phyloP scores from a whole-genome alignment of 2,329 filamentous ascomycete species.

The Aspergillus calidoustus region DNA sequence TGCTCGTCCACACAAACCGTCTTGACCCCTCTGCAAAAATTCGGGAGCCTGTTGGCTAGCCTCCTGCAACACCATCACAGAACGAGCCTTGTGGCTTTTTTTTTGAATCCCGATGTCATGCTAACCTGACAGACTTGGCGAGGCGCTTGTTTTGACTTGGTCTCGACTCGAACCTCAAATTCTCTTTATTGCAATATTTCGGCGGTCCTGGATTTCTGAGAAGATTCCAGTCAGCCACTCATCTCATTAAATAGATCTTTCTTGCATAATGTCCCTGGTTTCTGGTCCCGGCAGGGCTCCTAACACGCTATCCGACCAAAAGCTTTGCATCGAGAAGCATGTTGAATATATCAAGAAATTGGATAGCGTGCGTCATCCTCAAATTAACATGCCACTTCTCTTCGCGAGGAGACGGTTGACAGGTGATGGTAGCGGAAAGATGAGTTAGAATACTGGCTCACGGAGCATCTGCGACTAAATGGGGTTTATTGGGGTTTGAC shows the following conservation, averaged over 20 bases:
- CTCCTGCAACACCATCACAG: conserved; percentile 2
- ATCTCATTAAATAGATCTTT: conserved; percentile 6
- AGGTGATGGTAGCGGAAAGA: conserved; percentile 71
- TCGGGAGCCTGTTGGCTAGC: neutral
- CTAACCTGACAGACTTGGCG: conserved; percentile 8
- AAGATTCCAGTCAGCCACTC: conserved; percentile 3
- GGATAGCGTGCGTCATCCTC: conserved; percentile 69
- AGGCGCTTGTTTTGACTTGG: conserved; percentile 11
- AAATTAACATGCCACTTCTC: conserved; percentile 28
- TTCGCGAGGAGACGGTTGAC: conserved; percentile 33
- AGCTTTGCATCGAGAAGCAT: conserved; percentile 68
- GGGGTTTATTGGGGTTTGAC: conserved; percentile 97
- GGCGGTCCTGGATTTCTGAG: neutral
- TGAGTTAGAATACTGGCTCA: conserved; percentile 97
- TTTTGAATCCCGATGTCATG: neutral
- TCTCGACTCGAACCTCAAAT: neutral
- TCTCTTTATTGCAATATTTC: neutral
- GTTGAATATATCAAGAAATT: conserved; percentile 92
- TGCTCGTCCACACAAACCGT: neutral
- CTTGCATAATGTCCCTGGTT: conserved; percentile 59
- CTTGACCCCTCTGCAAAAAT: conserved; percentile 1
- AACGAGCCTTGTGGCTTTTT: neutral
- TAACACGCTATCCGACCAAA: conserved; percentile 51
- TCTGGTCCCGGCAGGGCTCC: conserved; percentile 63
- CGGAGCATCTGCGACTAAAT: conserved; percentile 92